These are phyloP conservation scores for Smithsoniella earleae DNA, from an alignment of 163 green algal genomes.

Conservation along the genomic window DNA sequence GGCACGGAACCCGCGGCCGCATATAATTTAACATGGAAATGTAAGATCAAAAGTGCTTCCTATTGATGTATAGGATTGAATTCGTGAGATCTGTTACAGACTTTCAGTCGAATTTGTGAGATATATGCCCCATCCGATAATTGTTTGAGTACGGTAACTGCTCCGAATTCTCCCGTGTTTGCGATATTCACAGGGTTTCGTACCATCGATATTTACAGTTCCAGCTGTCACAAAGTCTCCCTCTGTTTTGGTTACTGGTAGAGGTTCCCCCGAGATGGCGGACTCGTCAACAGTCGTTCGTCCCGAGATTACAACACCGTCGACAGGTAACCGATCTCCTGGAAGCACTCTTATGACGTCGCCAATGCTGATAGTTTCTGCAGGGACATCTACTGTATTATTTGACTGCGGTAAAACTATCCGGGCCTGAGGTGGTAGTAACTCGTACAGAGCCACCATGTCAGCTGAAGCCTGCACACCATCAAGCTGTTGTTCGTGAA, in stretches of 20 bases:
- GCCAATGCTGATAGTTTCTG: neutral
- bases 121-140: too few species aligned
- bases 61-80: too few species aligned
- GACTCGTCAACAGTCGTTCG: slow-evolving; percentile 70
- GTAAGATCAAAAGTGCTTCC: too few species aligned
- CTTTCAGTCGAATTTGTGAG: too few species aligned
- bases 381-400: neutral
- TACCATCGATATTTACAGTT: slow-evolving; percentile 85
- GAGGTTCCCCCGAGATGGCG: slow-evolving; percentile 74
- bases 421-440: slow-evolving; percentile 43
- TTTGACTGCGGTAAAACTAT: slow-evolving; percentile 25
- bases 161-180: too few species aligned
- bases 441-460: slow-evolving; percentile 61
- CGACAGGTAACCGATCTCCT: slow-evolving; percentile 75
- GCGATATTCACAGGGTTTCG: too few species aligned
- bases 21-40: too few species aligned
- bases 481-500: neutral
- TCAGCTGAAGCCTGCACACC: slow-evolving; percentile 53
- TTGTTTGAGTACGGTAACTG: too few species aligned
- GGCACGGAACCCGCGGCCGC: too few species aligned
- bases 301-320: slow-evolving; percentile 64
- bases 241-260: slow-evolving; percentile 55
- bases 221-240: slow-evolving; percentile 76
- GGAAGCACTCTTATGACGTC: slow-evolving; percentile 34
- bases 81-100: too few species aligned